Evolutionary conservation across 139 green algal genomes (phyloP).

Genomic region (Gonium pectorale): DNA sequence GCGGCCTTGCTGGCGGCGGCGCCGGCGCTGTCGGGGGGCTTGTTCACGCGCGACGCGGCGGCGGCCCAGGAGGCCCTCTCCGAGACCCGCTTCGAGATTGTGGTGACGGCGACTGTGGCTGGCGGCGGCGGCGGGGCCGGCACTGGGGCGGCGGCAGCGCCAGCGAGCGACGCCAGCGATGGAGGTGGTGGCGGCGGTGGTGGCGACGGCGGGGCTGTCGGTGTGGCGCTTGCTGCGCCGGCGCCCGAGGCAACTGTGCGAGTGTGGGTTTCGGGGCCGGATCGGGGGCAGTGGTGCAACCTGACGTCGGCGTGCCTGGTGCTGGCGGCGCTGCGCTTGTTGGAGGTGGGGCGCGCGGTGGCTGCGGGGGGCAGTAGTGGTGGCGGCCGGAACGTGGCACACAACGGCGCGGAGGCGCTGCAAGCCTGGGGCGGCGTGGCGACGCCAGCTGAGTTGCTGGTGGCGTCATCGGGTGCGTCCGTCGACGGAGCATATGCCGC

Average conservation of each 20-base stretch:
- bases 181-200: neutral
- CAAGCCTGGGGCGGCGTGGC: neutral
- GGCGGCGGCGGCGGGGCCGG: neutral
- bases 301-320: conserved; percentile 10
- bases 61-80: neutral
- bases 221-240: neutral
- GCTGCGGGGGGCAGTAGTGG: neutral
- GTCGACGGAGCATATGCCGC: too few relatives aligned
- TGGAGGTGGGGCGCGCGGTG: neutral
- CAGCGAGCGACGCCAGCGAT: neutral
- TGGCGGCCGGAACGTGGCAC: neutral
- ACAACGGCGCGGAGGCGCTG: neutral
- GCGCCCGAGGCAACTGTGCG: neutral
- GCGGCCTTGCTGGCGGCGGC: neutral
- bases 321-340: conserved; percentile 2
- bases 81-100: neutral
- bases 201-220: neutral
- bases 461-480: too few relatives aligned
- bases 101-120: neutral
- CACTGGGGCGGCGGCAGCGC: neutral
- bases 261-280: neutral
- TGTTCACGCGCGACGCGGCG: neutral
- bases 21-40: neutral
- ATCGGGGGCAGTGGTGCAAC: neutral
- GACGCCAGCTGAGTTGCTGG: conserved; percentile 10